These are phyloP conservation scores for Penicillium cinerascens DNA, from an alignment of 495 filamentous ascomycete genomes.

Conservation along the genomic window DNA sequence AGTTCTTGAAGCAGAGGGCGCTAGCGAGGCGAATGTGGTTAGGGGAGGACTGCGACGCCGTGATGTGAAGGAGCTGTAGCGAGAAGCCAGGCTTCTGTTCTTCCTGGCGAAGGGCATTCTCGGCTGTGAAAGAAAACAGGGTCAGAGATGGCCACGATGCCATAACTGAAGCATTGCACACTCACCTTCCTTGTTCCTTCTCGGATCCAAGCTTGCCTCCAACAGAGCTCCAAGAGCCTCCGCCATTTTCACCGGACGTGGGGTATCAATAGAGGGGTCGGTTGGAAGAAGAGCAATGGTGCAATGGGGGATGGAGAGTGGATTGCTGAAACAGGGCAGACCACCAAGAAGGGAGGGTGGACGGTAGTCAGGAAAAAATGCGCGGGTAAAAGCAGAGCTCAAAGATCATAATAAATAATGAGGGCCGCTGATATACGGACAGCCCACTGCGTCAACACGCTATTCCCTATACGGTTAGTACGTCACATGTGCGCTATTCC, in stretches of 20 bases:
- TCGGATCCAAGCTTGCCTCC: constrained; percentile 79
- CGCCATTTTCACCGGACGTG: constrained; percentile 60
- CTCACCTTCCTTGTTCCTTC: constrained; percentile 83
- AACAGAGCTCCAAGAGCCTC: constrained; percentile 70
- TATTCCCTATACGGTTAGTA: constrained; percentile 16
- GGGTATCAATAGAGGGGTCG: constrained; percentile 27
- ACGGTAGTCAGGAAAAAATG: constrained; percentile 1
- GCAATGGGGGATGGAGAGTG: constrained; percentile 1
- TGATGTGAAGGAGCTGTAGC: constrained; percentile 82
- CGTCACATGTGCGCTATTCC: constrained; percentile 15
- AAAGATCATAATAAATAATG: constrained; percentile 24
- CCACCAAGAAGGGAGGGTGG: not conserved
- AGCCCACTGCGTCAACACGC: constrained; percentile 28
- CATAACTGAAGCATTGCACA: constrained; percentile 3
- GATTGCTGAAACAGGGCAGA: not conserved
- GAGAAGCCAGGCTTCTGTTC: constrained; percentile 82
- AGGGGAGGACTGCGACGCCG: constrained; percentile 65
- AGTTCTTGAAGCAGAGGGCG: constrained; percentile 97
- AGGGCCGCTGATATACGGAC: constrained; percentile 19
- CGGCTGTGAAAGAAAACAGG: constrained; percentile 54
- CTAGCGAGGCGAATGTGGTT: constrained; percentile 80
- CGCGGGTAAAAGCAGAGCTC: constrained; percentile 14
- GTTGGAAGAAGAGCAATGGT: not conserved
- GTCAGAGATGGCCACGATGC: constrained; percentile 11
- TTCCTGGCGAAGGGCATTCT: constrained; percentile 67